These are phyloP conservation scores for Hypomyces perniciosus DNA, from an alignment of 2,329 filamentous ascomycete species.

Conservation along the genomic window DNA sequence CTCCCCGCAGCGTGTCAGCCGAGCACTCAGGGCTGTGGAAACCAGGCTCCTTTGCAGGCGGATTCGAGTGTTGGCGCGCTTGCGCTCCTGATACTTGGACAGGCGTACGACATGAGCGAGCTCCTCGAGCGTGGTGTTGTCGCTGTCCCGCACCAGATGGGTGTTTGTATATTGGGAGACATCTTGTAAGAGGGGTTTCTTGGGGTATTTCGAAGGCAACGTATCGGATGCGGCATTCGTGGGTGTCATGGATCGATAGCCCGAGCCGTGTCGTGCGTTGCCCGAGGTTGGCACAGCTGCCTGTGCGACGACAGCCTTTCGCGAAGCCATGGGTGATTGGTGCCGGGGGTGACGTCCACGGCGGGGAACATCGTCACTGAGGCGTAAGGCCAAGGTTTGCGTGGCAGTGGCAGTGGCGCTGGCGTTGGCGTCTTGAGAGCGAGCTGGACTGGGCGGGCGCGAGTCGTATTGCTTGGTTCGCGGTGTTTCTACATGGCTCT, in stretches of 20 bases:
- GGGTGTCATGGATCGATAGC: slow-evolving; percentile 25
- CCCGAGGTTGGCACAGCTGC: slow-evolving; percentile 26
- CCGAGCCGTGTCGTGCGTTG: slow-evolving; percentile 23
- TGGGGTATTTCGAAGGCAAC: slow-evolving; percentile 25
- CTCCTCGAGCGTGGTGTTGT: slow-evolving; percentile 67
- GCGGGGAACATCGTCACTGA: slow-evolving; percentile 38
- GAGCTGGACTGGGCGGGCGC: slow-evolving; percentile 53
- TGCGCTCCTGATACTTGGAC: slow-evolving; percentile 76
- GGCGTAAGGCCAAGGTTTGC: slow-evolving; percentile 38
- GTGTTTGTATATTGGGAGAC: slow-evolving; percentile 60
- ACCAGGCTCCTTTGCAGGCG: slow-evolving; percentile 70
- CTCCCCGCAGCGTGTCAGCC: slow-evolving; percentile 68
- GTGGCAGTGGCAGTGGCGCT: slow-evolving; percentile 18
- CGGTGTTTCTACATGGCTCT: slow-evolving; percentile 44
- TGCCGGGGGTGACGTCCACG: slow-evolving; percentile 29
- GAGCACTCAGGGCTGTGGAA: slow-evolving; percentile 67
- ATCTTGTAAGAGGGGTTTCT: slow-evolving; percentile 56
- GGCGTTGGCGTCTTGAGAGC: slow-evolving; percentile 33
- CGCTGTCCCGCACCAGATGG: slow-evolving; percentile 52
- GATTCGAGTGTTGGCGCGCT: slow-evolving; percentile 65
- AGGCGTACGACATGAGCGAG: slow-evolving; percentile 72
- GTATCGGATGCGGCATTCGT: slow-evolving; percentile 28
- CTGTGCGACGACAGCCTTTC: slow-evolving; percentile 47
- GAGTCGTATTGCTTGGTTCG: slow-evolving; percentile 47
- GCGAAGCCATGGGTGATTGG: slow-evolving; percentile 33